Conservation (phyloP, 2,329 filamentous ascomycete genomes). For the Lojkania enalia region DNA sequence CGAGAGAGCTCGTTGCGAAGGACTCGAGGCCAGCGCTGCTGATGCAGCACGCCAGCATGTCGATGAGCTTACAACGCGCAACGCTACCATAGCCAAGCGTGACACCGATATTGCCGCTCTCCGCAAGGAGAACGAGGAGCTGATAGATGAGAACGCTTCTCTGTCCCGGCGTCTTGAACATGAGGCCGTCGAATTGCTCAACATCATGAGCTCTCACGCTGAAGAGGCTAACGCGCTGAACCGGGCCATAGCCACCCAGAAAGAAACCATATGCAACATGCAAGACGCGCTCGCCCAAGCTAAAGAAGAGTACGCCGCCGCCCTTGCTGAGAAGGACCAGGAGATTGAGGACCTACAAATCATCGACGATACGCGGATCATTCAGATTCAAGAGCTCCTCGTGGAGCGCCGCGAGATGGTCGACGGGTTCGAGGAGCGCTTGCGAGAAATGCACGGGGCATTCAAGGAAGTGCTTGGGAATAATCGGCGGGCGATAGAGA, state of each 20-base stretch:
- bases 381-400: slow-evolving; percentile 37
- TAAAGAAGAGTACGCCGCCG: slow-evolving; percentile 26
- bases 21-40: slow-evolving; percentile 34
- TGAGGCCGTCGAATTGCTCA: slow-evolving; percentile 35
- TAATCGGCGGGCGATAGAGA: slow-evolving; percentile 36
- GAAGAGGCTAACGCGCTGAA: slow-evolving; percentile 42
- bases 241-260: slow-evolving; percentile 42
- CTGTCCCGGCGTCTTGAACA: slow-evolving; percentile 33
- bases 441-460: no score
- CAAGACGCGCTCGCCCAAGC: slow-evolving; percentile 29
- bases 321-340: slow-evolving; percentile 28
- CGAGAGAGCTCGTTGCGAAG: slow-evolving; percentile 44
- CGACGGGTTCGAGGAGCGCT: no score
- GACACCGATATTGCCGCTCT: slow-evolving; percentile 23
- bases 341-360: slow-evolving; percentile 42
- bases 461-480: slow-evolving; percentile 34
- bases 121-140: slow-evolving; percentile 28
- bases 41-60: slow-evolving; percentile 28
- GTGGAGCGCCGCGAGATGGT: slow-evolving; percentile 39
- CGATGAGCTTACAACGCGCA: slow-evolving; percentile 25
- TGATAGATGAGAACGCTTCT: slow-evolving; percentile 32
- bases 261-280: slow-evolving; percentile 44
- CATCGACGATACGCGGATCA: slow-evolving; percentile 37
- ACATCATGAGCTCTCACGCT: slow-evolving; percentile 29
- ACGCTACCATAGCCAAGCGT: slow-evolving; percentile 23